Base-by-base conservation (phyloP, 2,329 filamentous ascomycete genomes). In the Talaromyces sp. region DNA sequence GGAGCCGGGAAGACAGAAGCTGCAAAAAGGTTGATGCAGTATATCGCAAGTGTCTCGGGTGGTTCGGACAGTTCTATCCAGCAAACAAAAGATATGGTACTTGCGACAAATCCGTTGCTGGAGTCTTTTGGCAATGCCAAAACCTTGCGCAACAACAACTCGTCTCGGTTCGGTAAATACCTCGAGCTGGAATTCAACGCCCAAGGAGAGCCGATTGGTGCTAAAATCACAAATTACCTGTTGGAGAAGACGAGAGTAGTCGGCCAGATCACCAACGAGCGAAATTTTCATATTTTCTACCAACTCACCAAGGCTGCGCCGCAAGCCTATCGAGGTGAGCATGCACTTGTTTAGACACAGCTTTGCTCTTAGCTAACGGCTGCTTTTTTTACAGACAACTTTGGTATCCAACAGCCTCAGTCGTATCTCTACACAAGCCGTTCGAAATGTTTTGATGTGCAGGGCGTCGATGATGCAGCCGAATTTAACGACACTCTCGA, bases 271-370 rank as follows among this genome's bases (percentile, higher is more conserved):
- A 82, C 80, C 61, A 96, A 97, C 74, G 95, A 99, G 82, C 87
- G 95, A 68, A 98, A 96, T 78, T 99, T 99, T 77, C 95, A 99
- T 78, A 98, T 99, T 70, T 99, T 99, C 76, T 99, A 99, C 78
- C 95, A 99, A 76, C 97, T 98, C 76, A 91, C 95, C 53, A 99
- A 98, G 78, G 92, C 90, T 4, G 93, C 93, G 10, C 89, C 92
- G n/a, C 83, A 89, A 67, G 86, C 89, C 62, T 96, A 98, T 76
- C 84, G 91, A 73, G 80, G 81, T 82, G 75, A 62, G 71, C 56
- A 54, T 32, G 43, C 58, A 24, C 35, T 9, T 7, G 21, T 27
- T 4, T 17, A 46, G 3, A 19, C 17, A 21, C 17, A 24, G 8
- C 19, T 19, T 21, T 29, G 24, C 10, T 49, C 4, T 17, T 43